phyloP scores from a whole-genome alignment of 805 yeast species.

The Schwanniomyces occidentalis region DNA sequence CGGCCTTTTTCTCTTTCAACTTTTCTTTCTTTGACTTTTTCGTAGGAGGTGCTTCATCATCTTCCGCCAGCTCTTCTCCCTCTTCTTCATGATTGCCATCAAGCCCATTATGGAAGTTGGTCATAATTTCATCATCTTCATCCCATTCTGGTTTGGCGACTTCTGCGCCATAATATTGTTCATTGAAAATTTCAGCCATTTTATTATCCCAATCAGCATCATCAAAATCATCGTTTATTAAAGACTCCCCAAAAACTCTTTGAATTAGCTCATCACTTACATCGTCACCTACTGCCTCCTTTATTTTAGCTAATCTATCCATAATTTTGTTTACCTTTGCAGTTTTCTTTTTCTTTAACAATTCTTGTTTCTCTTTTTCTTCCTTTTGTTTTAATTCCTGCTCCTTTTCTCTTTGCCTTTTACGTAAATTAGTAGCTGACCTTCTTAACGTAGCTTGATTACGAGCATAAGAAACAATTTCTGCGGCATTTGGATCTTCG shows the following conservation, averaged over 20 bases:
- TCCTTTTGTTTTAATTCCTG: slow-evolving; percentile 53
- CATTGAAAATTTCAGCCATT: slow-evolving; percentile 83
- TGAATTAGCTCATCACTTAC: slow-evolving; percentile 59
- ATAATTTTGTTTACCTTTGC: slow-evolving; percentile 75
- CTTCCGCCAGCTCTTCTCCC: slow-evolving; percentile 16
- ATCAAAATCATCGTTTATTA: slow-evolving; percentile 85
- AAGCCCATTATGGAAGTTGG: slow-evolving; percentile 19
- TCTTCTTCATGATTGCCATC: slow-evolving; percentile 23
- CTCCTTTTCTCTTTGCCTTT: slow-evolving; percentile 76
- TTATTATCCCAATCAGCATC: slow-evolving; percentile 89
- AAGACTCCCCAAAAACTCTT: slow-evolving; percentile 68
- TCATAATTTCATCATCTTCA: slow-evolving; percentile 34
- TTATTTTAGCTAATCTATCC: slow-evolving; percentile 65
- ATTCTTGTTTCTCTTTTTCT: slow-evolving; percentile 55
- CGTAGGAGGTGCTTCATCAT: slow-evolving; percentile 23
- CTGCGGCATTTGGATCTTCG: slow-evolving; percentile 89
- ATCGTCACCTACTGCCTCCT: slow-evolving; percentile 67
- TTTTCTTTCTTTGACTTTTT: slow-evolving; percentile 53
- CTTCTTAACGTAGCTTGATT: slow-evolving; percentile 89
- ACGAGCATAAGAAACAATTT: slow-evolving; percentile 93
- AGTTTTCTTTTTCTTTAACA: slow-evolving; percentile 68
- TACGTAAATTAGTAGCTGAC: slow-evolving; percentile 69
- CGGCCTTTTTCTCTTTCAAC: slow-evolving; percentile 53
- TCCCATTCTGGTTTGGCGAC: slow-evolving; percentile 42
- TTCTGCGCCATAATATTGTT: slow-evolving; percentile 66